phyloP scores from a whole-genome alignment of 768 basidiomycete genomes.

The Tephrocybe sp. region DNA sequence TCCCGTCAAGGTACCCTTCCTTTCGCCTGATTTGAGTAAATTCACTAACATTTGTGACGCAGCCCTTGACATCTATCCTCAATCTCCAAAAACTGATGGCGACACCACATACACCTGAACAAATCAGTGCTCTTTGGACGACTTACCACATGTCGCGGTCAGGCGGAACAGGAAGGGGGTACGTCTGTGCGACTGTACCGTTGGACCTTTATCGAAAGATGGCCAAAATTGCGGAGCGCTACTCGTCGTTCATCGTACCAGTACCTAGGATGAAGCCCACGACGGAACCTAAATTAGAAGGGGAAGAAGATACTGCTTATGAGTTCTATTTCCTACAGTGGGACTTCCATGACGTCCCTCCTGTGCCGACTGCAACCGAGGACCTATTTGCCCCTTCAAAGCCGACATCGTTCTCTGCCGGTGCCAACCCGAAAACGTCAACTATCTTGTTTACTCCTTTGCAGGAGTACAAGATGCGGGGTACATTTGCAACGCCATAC shows the following conservation, averaged over 20 bases:
- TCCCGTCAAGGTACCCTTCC: conserved; percentile 57
- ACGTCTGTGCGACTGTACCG: conserved; percentile 82
- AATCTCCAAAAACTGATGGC: conserved; percentile 71
- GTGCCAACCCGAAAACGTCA: conserved; percentile 51
- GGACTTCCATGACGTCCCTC: conserved; percentile 78
- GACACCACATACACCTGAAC: conserved; percentile 67
- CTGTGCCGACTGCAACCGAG: conserved; percentile 46
- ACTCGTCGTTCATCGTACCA: conserved; percentile 82
- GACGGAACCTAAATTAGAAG: conserved; percentile 20
- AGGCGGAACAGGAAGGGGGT: conserved; percentile 78
- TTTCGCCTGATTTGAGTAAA: background rate
- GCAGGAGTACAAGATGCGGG: conserved; percentile 87
- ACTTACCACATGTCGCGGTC: conserved; percentile 85
- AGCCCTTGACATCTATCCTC: conserved; percentile 84
- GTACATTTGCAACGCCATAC: conserved; percentile 87
- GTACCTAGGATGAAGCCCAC: conserved; percentile 52
- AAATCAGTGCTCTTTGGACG: conserved; percentile 85
- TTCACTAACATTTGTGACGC: conserved; percentile 8
- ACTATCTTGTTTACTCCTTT: conserved; percentile 92
- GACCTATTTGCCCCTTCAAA: conserved; percentile 45
- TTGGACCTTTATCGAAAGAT: conserved; percentile 72
- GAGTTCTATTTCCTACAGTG: conserved; percentile 91
- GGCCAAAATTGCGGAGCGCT: conserved; percentile 58
- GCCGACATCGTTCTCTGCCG: conserved; percentile 15
- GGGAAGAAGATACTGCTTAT: conserved; percentile 47